Base-by-base conservation (phyloP, 169 alveolate species). In the Plasmodium adleri region DNA sequence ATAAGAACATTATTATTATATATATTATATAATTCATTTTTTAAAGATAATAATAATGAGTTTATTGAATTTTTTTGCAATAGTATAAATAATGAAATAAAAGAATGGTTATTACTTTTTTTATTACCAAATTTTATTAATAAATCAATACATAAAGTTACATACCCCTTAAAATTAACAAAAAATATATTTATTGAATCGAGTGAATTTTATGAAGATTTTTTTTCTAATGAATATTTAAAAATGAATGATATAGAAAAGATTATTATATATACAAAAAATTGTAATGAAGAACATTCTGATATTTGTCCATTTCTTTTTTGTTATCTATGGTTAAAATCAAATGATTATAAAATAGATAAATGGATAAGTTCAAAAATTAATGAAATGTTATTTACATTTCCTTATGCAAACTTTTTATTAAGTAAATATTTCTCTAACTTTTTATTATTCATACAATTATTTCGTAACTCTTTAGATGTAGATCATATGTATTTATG, bases 401-500 rank as follows among this genome's bases (percentile, higher is more conserved):
- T 78, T 49, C 89, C 89, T 22, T 78, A 59, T 78, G 75, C 89
- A 54, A 78, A 78, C 67, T 78, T 78, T 64, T 66, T 78, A 45
- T 32, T 78, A 20, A 78, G 89, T 78, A 78, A 78, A 78, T 78
- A 78, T 64, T 78, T 78, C 26, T 78, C 89, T 6, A 66, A 54
- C 17, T 78, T 78, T 32, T 26, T 78, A 52, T 52, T 78, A 63
- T 78, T 78, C 47, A 78, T 78, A 15, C 89, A 78, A 59, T 59
- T 78, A 56, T 78, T 78, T 52, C 78, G 67, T 13, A 78, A 60
- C 49, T 78, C 72, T 26, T 52, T 78, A 58, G 89, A 78, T 64
- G 9, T 78, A 50, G 89, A 78, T 78, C 89, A 78, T 47, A 78
- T 78, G 89, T 78, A 78, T 52, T 70, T 78, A 10, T 78, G 89